Percentiles rank a stretch among this genome's conserved stretches.
Evolutionary conservation across 2,329 filamentous ascomycete species (phyloP).

Genomic region (Cytospora paraplurivora): DNA sequence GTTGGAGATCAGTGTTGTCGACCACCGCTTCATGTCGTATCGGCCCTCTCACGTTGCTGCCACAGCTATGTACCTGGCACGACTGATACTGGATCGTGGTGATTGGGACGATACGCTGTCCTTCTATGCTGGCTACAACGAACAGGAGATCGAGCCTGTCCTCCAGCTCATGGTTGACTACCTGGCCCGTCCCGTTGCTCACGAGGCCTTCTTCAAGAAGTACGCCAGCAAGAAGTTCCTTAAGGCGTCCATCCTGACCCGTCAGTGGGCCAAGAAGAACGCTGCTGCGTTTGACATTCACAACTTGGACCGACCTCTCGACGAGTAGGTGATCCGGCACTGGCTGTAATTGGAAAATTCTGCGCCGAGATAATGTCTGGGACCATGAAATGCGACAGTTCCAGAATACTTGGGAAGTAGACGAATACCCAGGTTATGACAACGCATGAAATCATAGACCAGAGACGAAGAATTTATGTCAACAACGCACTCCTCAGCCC

Average conservation of each 20-base stretch:
- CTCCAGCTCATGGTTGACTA: constrained; percentile 97
- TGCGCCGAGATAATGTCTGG: constrained; percentile 4
- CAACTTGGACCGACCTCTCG: constrained; percentile 47
- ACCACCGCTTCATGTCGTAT: constrained; percentile 90
- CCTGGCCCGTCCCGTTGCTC: constrained; percentile 82
- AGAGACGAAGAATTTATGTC: constrained; percentile 23
- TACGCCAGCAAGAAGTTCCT: constrained; percentile 99
- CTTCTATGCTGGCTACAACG: constrained; percentile 90
- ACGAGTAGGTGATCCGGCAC: constrained; percentile 47
- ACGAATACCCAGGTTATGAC: constrained; percentile 24
- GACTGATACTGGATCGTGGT: constrained; percentile 86
- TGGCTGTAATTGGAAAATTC: constrained; percentile 10
- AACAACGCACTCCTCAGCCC: constrained; percentile 21
- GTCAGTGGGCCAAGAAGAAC: constrained; percentile 90
- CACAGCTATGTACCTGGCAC: constrained; percentile 91
- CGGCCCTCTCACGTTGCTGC: constrained; percentile 89
- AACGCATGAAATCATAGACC: constrained; percentile 26
- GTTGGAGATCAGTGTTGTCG: constrained; percentile 93
- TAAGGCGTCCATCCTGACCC: constrained; percentile 91
- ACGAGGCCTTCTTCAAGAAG: constrained; percentile 99
- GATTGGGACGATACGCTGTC: constrained; percentile 88
- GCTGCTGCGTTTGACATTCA: constrained; percentile 57
- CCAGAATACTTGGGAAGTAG: constrained; percentile 16
- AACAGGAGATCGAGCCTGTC: constrained; percentile 90
- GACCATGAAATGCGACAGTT: constrained; percentile 20